Evolutionary conservation across 371 early-diverging fungal species (phyloP), one percentile per base, ranked within the genome.

Genomic region (Chytridium lagenaria): DNA sequence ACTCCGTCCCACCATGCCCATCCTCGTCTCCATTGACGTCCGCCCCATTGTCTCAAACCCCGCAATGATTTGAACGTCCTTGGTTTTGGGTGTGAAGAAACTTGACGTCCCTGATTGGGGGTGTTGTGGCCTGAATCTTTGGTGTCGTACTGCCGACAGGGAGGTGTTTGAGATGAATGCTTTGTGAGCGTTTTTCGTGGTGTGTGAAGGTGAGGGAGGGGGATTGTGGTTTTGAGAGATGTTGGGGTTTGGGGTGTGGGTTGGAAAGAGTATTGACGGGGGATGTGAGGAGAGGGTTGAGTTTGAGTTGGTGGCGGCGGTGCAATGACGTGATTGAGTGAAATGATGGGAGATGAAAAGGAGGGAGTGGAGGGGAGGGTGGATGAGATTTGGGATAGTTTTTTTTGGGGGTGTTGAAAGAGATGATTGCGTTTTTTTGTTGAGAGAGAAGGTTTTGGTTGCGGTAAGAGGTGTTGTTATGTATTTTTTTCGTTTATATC

Each of bases 41-140:
- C 94, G 94, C 67, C 44, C 93, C 1, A 95, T 94, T 77, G 97
- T 97, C 69, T 96, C 98, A 0, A 97, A 97, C 0, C 95, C 96
- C 3, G 88, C 92, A 0, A 88, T 91, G 19, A 97, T 97, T 73
- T 89, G 92, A 16, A 70, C 82, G 0, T 85, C 84, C 12, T 59
- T 93, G 10, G 83, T 96, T 37, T 26, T 30, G 61, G 64, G 71
- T 80, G 38, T 16, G 69, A 59, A 74, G 26, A 23, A 49, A 28
- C 7, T 26, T 31, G 36, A 16, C 0, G 3, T 34, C 36, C 28
- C 79, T 77, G 36, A 61, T 77, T 3, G 82, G 82, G 5, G 23
- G 37, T 3, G 71, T 72, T 0, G 80, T 77, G 0, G 82, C 73
- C 28, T 30, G 77, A 12, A 7, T 57, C 31, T 5, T 57, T 30